Conservation (phyloP, 1,139 yeast genomes). For the Kodamaea ohmeri region DNA sequence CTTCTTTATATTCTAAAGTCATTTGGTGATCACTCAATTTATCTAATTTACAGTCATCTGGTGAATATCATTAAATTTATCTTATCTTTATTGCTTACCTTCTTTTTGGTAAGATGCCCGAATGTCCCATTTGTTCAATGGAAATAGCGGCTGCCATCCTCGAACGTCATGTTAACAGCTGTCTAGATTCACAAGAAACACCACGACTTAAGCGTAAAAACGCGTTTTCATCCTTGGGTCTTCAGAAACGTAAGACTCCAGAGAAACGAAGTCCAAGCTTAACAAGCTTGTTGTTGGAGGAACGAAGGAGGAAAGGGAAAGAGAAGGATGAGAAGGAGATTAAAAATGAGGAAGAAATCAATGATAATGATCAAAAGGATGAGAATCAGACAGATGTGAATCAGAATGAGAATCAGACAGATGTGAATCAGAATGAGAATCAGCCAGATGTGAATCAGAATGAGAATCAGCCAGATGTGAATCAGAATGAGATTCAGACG, state of each 20-base stretch:
- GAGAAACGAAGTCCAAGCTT: slow-evolving; percentile 28
- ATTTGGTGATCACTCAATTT: no score
- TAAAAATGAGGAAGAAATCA: background rate
- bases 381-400: no score
- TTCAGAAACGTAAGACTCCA: slow-evolving; percentile 21
- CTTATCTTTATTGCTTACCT: background rate
- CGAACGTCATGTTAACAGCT: slow-evolving; percentile 42
- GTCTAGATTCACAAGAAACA: slow-evolving; percentile 28
- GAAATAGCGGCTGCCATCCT: slow-evolving; percentile 23
- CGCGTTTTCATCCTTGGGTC: slow-evolving; percentile 32
- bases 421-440: no score
- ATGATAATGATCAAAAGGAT: background rate
- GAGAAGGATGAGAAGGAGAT: background rate
- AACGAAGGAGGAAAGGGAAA: slow-evolving; percentile 18
- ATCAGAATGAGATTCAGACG: no score
- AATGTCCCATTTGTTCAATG: slow-evolving; percentile 40
- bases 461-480: no score
- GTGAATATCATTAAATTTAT: background rate
- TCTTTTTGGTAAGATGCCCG: slow-evolving; percentile 2
- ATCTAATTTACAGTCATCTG: no score
- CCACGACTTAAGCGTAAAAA: slow-evolving; percentile 12
- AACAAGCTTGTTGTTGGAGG: slow-evolving; percentile 34
- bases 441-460: no score
- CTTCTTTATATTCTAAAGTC: no score
- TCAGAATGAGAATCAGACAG: no score